A percentile compares a stretch with the other conserved stretches of the same genome.
These are phyloP conservation scores for Dicorynia guianensis DNA, from an alignment of 306 rosid genomes.

Conservation along the genomic window DNA sequence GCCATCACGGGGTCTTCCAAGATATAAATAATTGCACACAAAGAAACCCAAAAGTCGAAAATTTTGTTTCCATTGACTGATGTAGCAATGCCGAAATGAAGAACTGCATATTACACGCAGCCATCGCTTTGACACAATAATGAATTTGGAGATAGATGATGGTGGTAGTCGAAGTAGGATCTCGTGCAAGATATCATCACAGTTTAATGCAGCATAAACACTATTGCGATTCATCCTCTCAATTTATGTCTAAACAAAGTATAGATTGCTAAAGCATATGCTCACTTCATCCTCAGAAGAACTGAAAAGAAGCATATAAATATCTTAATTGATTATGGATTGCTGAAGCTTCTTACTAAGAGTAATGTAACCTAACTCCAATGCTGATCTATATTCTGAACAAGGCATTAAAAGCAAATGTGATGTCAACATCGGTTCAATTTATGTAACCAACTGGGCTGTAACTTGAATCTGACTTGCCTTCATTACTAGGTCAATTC, in stretches of 20 bases:
- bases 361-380: background rate
- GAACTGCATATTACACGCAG: slow-evolving; percentile 59
- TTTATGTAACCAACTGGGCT: background rate
- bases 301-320: slow-evolving; percentile 20
- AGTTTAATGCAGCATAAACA: slow-evolving; percentile 56
- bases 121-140: slow-evolving; percentile 75
- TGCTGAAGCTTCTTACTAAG: slow-evolving; percentile 14
- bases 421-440: slow-evolving; percentile 13
- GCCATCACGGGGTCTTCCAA: slow-evolving; percentile 67
- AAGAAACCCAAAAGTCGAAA: slow-evolving; percentile 75
- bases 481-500: background rate
- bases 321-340: slow-evolving; percentile 2
- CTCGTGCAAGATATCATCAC: slow-evolving; percentile 75
- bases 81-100: slow-evolving; percentile 57
- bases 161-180: slow-evolving; percentile 74
- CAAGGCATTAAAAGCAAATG: slow-evolving; percentile 3
- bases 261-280: slow-evolving; percentile 42
- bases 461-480: slow-evolving; percentile 3
- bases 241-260: slow-evolving; percentile 38
- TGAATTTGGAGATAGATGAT: slow-evolving; percentile 49
- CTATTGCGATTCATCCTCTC: slow-evolving; percentile 46
- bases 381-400: slow-evolving; percentile 14
- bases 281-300: slow-evolving; percentile 35
- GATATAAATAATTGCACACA: slow-evolving; percentile 67
- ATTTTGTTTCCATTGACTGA: slow-evolving; percentile 55